Conservation (phyloP, 805 yeast genomes). For the Candida alai region DNA sequence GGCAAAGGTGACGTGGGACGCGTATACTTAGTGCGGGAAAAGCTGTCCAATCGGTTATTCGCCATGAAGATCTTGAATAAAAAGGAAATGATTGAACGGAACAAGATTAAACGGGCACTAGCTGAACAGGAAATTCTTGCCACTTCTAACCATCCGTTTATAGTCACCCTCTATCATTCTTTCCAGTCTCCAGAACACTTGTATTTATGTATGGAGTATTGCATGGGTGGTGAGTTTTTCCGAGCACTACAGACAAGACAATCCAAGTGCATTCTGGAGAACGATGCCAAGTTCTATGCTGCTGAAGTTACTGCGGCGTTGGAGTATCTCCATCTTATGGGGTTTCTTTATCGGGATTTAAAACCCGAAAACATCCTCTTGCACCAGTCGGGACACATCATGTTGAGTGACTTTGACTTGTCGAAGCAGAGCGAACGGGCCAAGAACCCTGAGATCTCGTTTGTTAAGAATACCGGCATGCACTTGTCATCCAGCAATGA, state of each 20-base stretch:
- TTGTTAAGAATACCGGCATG: constrained; percentile 68
- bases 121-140: constrained; percentile 97
- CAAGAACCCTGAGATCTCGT: constrained; percentile 69
- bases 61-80: constrained; percentile 93
- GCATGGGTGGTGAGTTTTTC: constrained; percentile 99
- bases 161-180: constrained; percentile 92
- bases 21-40: constrained; percentile 87
- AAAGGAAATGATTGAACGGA: constrained; percentile 91
- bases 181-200: constrained; percentile 91
- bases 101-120: constrained; percentile 88
- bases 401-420: constrained; percentile 94
- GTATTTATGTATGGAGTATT: constrained; percentile 95
- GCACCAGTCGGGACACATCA: constrained; percentile 97
- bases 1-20: constrained; percentile 99
- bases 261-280: constrained; percentile 79
- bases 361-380: constrained; percentile 93
- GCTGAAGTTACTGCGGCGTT: constrained; percentile 96
- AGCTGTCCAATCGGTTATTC: constrained; percentile 64
- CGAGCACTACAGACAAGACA: constrained; percentile 90
- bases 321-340: constrained; percentile 94
- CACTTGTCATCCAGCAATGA: constrained; percentile 26
- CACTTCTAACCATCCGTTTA: constrained; percentile 94
- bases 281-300: constrained; percentile 90
- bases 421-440: constrained; percentile 81
- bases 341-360: constrained; percentile 92